These are phyloP conservation scores for Fabrea salina DNA, from an alignment of 169 alveolate species.

Conservation along the genomic window DNA sequence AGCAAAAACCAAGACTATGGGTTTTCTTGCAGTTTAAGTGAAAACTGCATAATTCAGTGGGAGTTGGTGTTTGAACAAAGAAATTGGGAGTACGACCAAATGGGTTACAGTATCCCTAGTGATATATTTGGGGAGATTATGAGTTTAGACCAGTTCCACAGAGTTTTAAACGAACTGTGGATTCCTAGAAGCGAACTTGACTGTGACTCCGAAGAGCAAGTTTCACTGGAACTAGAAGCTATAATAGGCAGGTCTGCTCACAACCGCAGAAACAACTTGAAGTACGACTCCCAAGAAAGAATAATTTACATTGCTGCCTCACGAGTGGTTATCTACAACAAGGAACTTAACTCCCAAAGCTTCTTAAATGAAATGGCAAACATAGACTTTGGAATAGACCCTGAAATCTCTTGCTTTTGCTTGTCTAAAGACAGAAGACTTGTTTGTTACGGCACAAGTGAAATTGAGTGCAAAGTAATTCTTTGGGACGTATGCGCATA, in stretches of 20 bases:
- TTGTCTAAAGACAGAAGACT: background rate
- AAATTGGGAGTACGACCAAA: constrained; percentile 9
- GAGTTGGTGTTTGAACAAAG: background rate
- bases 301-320: background rate
- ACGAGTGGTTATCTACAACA: background rate
- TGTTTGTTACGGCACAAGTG: background rate
- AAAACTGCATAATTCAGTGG: constrained; percentile 19
- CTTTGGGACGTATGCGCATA: constrained; percentile 29
- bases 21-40: background rate
- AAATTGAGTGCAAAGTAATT: background rate
- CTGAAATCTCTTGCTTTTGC: background rate
- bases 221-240: background rate
- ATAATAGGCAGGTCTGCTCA: constrained; percentile 7
- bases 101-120: background rate
- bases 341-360: background rate
- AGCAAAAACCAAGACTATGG: background rate
- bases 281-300: constrained; percentile 5
- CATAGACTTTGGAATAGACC: background rate
- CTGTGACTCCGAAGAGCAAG: background rate
- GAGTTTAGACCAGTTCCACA: background rate
- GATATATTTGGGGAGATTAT: constrained; percentile 17
- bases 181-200: constrained; percentile 4
- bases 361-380: background rate
- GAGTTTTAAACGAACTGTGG: background rate
- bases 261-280: constrained; percentile 23